phyloP scores from a whole-genome alignment of 139 green algal genomes.

The Chlorella sp. region DNA sequence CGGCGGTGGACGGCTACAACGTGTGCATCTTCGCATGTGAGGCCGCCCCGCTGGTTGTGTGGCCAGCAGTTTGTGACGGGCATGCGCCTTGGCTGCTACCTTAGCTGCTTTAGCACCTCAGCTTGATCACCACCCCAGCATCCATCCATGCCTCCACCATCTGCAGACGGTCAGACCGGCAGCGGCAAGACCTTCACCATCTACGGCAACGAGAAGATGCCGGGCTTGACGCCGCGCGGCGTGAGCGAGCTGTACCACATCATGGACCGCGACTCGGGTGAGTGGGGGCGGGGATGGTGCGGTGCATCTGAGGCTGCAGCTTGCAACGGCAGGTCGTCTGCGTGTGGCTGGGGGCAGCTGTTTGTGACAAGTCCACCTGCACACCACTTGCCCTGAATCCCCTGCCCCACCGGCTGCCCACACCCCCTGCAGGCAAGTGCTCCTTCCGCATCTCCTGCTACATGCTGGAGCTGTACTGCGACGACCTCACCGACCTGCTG shows the following conservation, averaged over 20 bases:
- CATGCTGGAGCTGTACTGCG: slow-evolving; percentile 99
- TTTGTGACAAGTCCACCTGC: too few relatives aligned
- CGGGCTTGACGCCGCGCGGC: slow-evolving; percentile 89
- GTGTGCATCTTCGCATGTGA: slow-evolving; percentile 72
- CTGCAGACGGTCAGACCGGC: slow-evolving; percentile 78
- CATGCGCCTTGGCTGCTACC: background rate
- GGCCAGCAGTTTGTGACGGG: background rate
- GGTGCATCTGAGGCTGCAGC: too few relatives aligned
- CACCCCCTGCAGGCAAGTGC: slow-evolving; percentile 66
- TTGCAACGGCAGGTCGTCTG: too few relatives aligned
- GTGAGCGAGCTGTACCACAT: slow-evolving; percentile 90
- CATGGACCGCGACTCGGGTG: slow-evolving; percentile 71
- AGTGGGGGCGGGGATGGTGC: background rate
- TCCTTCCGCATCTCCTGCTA: slow-evolving; percentile 84
- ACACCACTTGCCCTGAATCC: background rate
- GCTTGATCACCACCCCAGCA: background rate
- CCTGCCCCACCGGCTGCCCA: background rate
- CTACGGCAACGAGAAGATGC: slow-evolving; percentile 77
- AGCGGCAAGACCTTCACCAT: slow-evolving; percentile 94
- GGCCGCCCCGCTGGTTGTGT: background rate
- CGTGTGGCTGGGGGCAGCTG: too few relatives aligned
- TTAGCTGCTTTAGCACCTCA: background rate
- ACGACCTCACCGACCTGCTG: slow-evolving; percentile 89
- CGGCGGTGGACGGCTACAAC: slow-evolving; percentile 88
- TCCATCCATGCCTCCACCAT: background rate